These are phyloP conservation scores for Aspergillus fructus DNA, from an alignment of 2,329 filamentous ascomycete genomes.

Conservation along the genomic window DNA sequence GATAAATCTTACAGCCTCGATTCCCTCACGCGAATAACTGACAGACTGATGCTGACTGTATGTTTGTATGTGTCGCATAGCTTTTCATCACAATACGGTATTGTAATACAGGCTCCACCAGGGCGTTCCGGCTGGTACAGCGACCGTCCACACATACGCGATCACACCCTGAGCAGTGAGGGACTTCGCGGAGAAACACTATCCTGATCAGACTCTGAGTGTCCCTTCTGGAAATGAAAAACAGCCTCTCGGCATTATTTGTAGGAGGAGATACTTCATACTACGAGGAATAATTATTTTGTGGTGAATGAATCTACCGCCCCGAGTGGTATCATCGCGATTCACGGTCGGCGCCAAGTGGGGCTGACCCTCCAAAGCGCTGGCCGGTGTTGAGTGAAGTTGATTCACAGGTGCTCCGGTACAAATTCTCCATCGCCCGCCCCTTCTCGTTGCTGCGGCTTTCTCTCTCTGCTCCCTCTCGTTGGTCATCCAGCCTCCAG, in stretches of 20 bases:
- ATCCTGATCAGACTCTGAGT: not conserved
- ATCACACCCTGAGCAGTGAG: no score
- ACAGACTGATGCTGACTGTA: not conserved
- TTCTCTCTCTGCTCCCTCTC: conserved; percentile 41
- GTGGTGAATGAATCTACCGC: no score
- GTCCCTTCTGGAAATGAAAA: no score
- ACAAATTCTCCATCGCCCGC: conserved; percentile 44
- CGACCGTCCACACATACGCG: no score
- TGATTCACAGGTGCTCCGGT: conserved; percentile 23
- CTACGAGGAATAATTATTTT: no score
- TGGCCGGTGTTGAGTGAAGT: conserved; percentile 13
- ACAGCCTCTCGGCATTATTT: not conserved
- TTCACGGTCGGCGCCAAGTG: conserved; percentile 15
- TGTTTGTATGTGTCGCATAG: not conserved
- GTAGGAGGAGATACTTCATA: no score
- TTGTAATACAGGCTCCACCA: not conserved
- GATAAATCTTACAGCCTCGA: conserved; percentile 1
- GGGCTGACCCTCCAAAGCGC: conserved; percentile 16
- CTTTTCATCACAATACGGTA: not conserved
- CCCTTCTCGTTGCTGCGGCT: conserved; percentile 33
- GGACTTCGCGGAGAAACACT: not conserved
- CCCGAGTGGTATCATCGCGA: not conserved
- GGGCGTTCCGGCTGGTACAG: not conserved
- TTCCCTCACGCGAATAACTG: not conserved
- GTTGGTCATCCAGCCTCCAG: conserved; percentile 39